These are phyloP conservation scores for Apostasia ramifera DNA, from an alignment of 106 monocot genomes.

Conservation along the genomic window DNA sequence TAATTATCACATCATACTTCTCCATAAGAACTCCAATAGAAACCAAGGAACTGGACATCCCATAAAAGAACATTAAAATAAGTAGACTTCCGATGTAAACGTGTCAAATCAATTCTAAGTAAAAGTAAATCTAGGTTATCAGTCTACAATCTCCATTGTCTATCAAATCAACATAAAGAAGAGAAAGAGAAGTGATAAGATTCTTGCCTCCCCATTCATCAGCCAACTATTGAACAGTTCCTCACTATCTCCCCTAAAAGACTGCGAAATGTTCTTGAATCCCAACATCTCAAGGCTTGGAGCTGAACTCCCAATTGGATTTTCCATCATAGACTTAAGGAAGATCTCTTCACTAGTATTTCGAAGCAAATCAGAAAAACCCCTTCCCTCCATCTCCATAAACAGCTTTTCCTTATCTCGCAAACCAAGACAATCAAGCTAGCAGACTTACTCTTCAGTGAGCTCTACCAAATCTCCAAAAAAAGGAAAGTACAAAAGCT, in stretches of 20 bases:
- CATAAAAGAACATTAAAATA: not conserved
- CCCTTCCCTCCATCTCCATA: conserved; percentile 38
- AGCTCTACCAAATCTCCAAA: not conserved
- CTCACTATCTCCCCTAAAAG: conserved; percentile 36
- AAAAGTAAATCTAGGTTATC: not conserved
- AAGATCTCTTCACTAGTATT: conserved; percentile 44
- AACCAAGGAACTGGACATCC: too few relatives aligned
- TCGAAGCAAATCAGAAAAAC: conserved; percentile 34
- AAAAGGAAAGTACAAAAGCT: not conserved
- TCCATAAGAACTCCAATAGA: too few relatives aligned
- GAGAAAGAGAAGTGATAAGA: not conserved
- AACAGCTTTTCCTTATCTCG: not conserved
- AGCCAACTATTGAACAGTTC: conserved; percentile 47
- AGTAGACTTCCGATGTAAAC: not conserved
- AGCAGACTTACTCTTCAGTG: not conserved
- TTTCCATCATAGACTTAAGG: conserved; percentile 39
- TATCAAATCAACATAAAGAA: not conserved
- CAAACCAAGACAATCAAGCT: not conserved
- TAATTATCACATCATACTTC: too few relatives aligned
- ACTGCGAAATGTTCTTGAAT: conserved; percentile 35
- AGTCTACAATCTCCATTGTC: not conserved
- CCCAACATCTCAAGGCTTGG: conserved; percentile 52
- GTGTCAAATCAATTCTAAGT: not conserved
- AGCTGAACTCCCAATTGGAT: conserved; percentile 19
- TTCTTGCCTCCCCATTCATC: conserved; percentile 46